A percentile compares a stretch with the other conserved stretches of the same genome.
These are phyloP conservation scores for apple (Malus domestica) DNA, from an alignment of 306 rosid genomes.

Conservation along the genomic window DNA sequence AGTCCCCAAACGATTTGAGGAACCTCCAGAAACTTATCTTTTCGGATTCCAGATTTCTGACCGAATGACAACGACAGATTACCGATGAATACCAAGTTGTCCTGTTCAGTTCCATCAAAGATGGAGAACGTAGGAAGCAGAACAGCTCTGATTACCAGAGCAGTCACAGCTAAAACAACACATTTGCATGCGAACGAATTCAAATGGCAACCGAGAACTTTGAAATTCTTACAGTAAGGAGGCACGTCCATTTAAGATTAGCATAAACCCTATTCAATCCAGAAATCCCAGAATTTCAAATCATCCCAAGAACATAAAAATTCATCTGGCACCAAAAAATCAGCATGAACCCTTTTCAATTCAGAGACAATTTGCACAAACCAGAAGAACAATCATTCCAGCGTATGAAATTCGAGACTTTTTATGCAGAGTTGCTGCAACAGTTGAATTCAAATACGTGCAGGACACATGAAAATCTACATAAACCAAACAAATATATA, in stretches of 20 bases:
- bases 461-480: slow-evolving; percentile 11
- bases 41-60: slow-evolving; percentile 30
- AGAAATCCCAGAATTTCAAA: not conserved
- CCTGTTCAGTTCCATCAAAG: slow-evolving; percentile 35
- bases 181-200: slow-evolving; percentile 58
- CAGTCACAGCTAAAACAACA: slow-evolving; percentile 38
- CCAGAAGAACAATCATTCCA: slow-evolving; percentile 3
- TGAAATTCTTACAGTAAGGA: slow-evolving; percentile 31
- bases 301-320: not conserved
- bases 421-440: slow-evolving; percentile 1
- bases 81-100: slow-evolving; percentile 26
- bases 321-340: not conserved
- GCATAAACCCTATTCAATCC: not conserved
- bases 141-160: slow-evolving; percentile 51
- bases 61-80: slow-evolving; percentile 19
- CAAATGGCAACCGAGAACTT: slow-evolving; percentile 28
- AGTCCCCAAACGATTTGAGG: slow-evolving; percentile 95
- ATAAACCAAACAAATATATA: not conserved
- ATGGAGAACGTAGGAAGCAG: slow-evolving; percentile 39
- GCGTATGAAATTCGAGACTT: slow-evolving; percentile 1
- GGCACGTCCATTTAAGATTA: slow-evolving; percentile 47
- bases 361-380: not conserved
- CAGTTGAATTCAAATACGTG: slow-evolving; percentile 8
- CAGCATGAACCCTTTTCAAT: slow-evolving; percentile 4
- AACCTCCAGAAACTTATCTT: slow-evolving; percentile 62